These are phyloP conservation scores for Phytophthora ohioensis DNA, from an alignment of 352 stramenopile species.

Conservation along the genomic window DNA sequence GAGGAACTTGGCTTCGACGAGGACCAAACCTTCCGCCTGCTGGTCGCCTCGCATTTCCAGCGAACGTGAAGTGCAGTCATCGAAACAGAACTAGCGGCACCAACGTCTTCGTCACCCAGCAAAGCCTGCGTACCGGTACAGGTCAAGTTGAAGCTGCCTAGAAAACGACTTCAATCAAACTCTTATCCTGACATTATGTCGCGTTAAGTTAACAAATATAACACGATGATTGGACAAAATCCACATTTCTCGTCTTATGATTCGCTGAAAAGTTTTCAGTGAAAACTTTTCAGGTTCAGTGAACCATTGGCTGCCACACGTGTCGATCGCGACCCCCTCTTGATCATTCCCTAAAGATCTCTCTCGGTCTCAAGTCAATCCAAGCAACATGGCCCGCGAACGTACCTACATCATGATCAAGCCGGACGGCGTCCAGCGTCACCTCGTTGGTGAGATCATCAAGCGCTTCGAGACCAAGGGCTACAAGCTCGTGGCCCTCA, in stretches of 20 bases:
- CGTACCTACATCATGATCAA: slow-evolving; percentile 96
- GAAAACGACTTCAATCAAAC: neutral
- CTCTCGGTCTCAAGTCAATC: slow-evolving; percentile 27
- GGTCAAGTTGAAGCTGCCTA: slow-evolving; percentile 7
- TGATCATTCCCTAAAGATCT: slow-evolving; percentile 40
- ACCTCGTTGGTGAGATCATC: slow-evolving; percentile 95
- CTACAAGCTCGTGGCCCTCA: slow-evolving; percentile 95
- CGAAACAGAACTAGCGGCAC: neutral
- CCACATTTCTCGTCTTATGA: neutral
- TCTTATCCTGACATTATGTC: no score
- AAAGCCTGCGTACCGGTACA: neutral
- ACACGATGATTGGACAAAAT: slow-evolving; percentile 10
- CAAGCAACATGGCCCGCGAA: slow-evolving; percentile 88
- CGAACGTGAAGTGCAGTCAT: slow-evolving; percentile 12
- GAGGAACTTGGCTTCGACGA: slow-evolving; percentile 54
- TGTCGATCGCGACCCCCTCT: neutral
- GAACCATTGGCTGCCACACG: slow-evolving; percentile 30
- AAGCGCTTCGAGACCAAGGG: slow-evolving; percentile 96
- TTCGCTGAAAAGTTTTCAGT: slow-evolving; percentile 17
- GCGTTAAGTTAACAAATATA: no score
- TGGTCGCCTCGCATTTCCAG: slow-evolving; percentile 54
- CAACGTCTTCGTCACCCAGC: neutral
- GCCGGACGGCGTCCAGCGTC: slow-evolving; percentile 95
- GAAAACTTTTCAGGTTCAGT: neutral
- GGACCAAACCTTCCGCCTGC: slow-evolving; percentile 65